Evolutionary conservation across 129 eudicot species (phyloP), one percentile per base, ranked within the genome.

Genomic region (Saussurea involucrata): DNA sequence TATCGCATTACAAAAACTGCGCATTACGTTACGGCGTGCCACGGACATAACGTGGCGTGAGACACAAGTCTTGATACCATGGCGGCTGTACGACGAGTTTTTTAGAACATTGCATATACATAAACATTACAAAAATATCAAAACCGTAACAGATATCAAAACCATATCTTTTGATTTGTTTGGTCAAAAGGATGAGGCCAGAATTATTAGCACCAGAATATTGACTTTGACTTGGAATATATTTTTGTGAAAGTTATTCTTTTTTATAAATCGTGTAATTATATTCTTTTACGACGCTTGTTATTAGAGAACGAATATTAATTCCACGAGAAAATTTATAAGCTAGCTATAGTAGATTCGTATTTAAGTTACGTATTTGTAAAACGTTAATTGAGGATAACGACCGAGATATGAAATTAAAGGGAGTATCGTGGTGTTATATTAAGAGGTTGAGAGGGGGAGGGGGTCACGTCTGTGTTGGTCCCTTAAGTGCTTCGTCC

Each of bases 141-240:
- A n/a, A n/a, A n/a, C n/a, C n/a, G n/a, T n/a, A n/a, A n/a, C n/a
- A n/a, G n/a, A n/a, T n/a, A n/a, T n/a, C n/a, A n/a, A n/a, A n/a
- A n/a, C 1, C 2, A 27, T 24, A 61, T 22, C 10, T 61, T 61
- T 2, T 24, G 1, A 21, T 24, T 24, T 24, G 1, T 58, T 27
- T 65, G n/a, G 37, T 65, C 22, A 65, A 65, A 65, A 25, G 33
- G 36, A 64, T 64, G 7, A 64, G 37, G 69, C 37, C 6, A 65
- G 10, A 28, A 10, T 65, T 65, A 65, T 65, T 65, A 27, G 69
- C 69, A 65, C 69, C 69, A 25, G 10, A 25, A 65, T 65, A 29
- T 27, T 27, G 69, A 65, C 69, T 31, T 27, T 65, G 40, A 65
- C 69, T 65, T 65, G 10, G 69, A 28, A 65, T 31, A 65, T 65